Evolutionary conservation across 768 basidiomycete genomes (phyloP).

Genomic region (Paxillus ammoniavirescens): DNA sequence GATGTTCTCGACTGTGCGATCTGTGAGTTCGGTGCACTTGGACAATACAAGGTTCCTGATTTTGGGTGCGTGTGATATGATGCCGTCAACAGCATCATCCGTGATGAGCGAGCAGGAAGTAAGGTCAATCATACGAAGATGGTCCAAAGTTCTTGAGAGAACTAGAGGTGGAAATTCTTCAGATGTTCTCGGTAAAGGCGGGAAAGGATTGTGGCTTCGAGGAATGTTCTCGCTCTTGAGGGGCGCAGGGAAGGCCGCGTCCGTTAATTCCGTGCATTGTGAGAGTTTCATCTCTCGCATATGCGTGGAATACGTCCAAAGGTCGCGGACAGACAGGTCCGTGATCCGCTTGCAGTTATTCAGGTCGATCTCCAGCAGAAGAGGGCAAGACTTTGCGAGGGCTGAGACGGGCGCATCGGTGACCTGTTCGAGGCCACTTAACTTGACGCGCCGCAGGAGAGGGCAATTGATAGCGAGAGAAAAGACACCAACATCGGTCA

Average conservation of each 20-base stretch:
- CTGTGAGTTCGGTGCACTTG: conserved; percentile 78
- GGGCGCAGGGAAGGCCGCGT: conserved; percentile 82
- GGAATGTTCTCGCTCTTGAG: conserved; percentile 38
- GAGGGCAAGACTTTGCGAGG: conserved; percentile 75
- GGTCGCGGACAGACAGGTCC: conserved; percentile 72
- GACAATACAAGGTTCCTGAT: conserved; percentile 86
- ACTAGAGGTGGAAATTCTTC: conserved; percentile 66
- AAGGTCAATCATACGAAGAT: conserved; percentile 90
- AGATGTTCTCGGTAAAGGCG: conserved; percentile 29
- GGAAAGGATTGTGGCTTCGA: conserved; percentile 43
- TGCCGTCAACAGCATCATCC: conserved; percentile 81
- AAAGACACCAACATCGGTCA: conserved; percentile 76
- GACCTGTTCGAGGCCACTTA: conserved; percentile 71
- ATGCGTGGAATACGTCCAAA: conserved; percentile 77
- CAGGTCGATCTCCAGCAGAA: conserved; percentile 93
- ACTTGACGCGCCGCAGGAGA: conserved; percentile 84
- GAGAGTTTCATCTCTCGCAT: conserved; percentile 92
- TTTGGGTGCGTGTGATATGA: conserved; percentile 76
- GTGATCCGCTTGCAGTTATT: conserved; percentile 79
- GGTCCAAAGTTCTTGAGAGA: conserved; percentile 65
- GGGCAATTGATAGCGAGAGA: conserved; percentile 76
- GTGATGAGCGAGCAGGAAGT: conserved; percentile 81
- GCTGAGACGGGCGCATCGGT: conserved; percentile 77
- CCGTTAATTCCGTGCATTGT: conserved; percentile 74
- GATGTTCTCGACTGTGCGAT: conserved; percentile 79